phyloP scores from a whole-genome alignment of 805 yeast species.

The Lachancea dasiensis region DNA sequence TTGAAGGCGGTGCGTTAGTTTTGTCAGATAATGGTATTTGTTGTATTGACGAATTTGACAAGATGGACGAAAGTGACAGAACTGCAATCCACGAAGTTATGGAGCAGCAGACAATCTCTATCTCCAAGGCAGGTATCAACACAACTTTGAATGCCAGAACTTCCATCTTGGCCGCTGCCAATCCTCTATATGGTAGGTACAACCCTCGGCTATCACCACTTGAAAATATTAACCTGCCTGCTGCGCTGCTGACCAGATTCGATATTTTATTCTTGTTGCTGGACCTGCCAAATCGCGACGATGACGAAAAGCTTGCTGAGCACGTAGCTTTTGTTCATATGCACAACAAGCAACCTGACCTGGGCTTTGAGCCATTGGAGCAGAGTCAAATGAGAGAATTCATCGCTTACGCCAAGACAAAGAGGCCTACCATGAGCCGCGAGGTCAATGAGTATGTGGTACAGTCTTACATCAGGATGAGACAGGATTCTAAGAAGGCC shows the following conservation, averaged over 20 bases:
- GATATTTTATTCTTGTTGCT: conserved; percentile 82
- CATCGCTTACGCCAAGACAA: conserved; percentile 77
- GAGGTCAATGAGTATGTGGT: conserved; percentile 85
- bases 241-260: conserved; percentile 91
- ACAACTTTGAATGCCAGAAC: conserved; percentile 94
- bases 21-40: conserved; percentile 97
- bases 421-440: conserved; percentile 76
- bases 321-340: conserved; percentile 96
- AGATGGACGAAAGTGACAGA: conserved; percentile 95
- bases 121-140: conserved; percentile 95
- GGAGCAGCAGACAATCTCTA: conserved; percentile 98
- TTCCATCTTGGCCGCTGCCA: conserved; percentile 96
- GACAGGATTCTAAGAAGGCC: conserved; percentile 86
- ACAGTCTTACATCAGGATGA: conserved; percentile 78
- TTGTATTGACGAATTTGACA: conserved; percentile 98
- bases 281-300: conserved; percentile 74
- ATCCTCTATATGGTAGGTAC: conserved; percentile 92
- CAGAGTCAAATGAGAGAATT: conserved; percentile 79
- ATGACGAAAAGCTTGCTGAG: conserved; percentile 79
- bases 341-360: conserved; percentile 80
- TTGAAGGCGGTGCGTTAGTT: conserved; percentile 97
- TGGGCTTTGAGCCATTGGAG: conserved; percentile 69
- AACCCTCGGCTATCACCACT: conserved; percentile 86
- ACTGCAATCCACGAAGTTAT: conserved; percentile 83
- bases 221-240: conserved; percentile 93